Evolutionary conservation across 169 alveolate species (phyloP).

Genomic region (Cryptosporidium canis): DNA sequence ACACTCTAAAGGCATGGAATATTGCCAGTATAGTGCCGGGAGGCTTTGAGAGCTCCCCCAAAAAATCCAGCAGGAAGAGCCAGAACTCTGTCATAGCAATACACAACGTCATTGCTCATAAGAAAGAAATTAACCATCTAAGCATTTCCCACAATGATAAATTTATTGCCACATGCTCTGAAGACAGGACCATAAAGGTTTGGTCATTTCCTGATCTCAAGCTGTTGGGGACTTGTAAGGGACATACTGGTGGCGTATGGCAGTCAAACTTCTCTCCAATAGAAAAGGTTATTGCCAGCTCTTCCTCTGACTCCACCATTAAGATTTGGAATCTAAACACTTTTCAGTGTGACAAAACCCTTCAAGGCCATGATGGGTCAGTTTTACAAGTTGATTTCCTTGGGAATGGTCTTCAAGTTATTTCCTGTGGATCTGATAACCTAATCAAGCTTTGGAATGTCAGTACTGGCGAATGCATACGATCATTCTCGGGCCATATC

Average conservation of each 20-base stretch:
- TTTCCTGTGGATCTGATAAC: slow-evolving; percentile 85
- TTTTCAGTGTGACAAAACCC: slow-evolving; percentile 82
- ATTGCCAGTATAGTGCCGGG: background rate
- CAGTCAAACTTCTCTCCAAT: slow-evolving; percentile 83
- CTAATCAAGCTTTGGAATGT: slow-evolving; percentile 88
- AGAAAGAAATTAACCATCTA: slow-evolving; percentile 44
- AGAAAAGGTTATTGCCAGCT: slow-evolving; percentile 82
- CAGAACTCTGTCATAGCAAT: slow-evolving; percentile 9
- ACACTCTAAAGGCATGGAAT: slow-evolving; percentile 79
- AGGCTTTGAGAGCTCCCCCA: background rate
- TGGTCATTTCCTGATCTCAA: slow-evolving; percentile 78
- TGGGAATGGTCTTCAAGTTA: slow-evolving; percentile 83
- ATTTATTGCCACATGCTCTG: slow-evolving; percentile 83
- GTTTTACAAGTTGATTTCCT: slow-evolving; percentile 82
- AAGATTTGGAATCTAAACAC: slow-evolving; percentile 88
- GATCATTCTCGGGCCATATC: slow-evolving; percentile 83
- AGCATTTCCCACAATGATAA: slow-evolving; percentile 64
- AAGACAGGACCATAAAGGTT: slow-evolving; percentile 85
- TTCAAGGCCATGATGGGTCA: slow-evolving; percentile 88
- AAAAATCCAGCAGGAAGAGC: slow-evolving; percentile 74
- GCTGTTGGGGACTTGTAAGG: slow-evolving; percentile 74
- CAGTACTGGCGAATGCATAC: slow-evolving; percentile 83
- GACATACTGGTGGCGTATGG: slow-evolving; percentile 83
- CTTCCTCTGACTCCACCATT: slow-evolving; percentile 87
- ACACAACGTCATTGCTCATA: slow-evolving; percentile 63